Conservation (phyloP, 192 early-diverging fungal species). For the Entophlyctis luteolus region DNA sequence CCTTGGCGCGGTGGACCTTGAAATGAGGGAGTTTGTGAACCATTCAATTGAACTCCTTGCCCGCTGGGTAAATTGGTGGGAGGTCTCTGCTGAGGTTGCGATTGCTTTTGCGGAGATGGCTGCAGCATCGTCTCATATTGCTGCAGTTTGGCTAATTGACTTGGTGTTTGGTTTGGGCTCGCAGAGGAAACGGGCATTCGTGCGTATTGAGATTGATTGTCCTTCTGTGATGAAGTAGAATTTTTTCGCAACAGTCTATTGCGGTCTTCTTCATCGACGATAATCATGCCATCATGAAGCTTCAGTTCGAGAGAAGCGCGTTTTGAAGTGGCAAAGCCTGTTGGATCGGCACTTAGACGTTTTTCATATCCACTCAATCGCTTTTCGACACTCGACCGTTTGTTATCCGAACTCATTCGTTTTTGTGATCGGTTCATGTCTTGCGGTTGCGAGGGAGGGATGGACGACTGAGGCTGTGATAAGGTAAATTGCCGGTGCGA, state of each 20-base stretch:
- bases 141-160: background rate
- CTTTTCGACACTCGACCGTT: background rate
- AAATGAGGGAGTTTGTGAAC: too few species aligned
- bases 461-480: too few species aligned
- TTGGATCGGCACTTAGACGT: background rate
- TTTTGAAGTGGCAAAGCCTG: too few species aligned
- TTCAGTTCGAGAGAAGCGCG: conserved; percentile 18
- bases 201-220: background rate
- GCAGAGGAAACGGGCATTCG: background rate
- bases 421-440: too few species aligned
- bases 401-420: background rate
- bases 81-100: background rate
- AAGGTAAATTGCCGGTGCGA: too few species aligned
- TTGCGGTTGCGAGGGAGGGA: too few species aligned
- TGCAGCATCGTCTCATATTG: background rate
- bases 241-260: background rate
- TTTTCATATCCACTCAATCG: background rate
- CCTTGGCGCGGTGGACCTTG: conserved; percentile 14
- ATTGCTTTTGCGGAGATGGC: background rate
- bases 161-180: background rate
- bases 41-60: too few species aligned
- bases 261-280: conserved; percentile 17
- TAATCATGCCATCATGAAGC: background rate
- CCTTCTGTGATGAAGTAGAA: background rate
- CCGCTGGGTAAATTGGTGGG: too few species aligned